These are phyloP conservation scores for Alternaria longipes DNA, from an alignment of 2,329 filamentous ascomycete genomes.

Conservation along the genomic window DNA sequence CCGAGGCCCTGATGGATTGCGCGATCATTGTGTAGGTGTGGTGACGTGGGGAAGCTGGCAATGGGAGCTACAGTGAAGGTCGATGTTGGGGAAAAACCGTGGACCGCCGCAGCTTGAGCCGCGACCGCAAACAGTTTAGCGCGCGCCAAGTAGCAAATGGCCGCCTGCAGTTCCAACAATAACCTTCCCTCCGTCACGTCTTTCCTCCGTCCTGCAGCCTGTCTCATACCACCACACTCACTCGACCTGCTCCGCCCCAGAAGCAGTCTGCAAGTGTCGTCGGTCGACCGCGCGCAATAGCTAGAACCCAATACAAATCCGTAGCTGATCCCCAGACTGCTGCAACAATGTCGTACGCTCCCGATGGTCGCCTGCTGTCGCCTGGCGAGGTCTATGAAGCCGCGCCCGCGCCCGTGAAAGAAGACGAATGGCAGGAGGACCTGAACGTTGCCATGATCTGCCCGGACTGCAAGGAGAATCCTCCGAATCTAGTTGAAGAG, in stretches of 20 bases:
- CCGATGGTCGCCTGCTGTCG: constrained; percentile 51
- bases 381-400: constrained; percentile 57
- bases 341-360: constrained; percentile 43
- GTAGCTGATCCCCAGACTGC: constrained; percentile 10
- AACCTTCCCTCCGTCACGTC: background rate
- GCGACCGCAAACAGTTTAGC: constrained; percentile 32
- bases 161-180: constrained; percentile 13
- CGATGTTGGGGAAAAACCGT: constrained; percentile 30
- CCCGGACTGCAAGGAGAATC: constrained; percentile 86
- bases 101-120: constrained; percentile 31
- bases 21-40: constrained; percentile 63
- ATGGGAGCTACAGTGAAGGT: constrained; percentile 43
- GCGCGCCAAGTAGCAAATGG: constrained; percentile 15
- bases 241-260: constrained; percentile 25
- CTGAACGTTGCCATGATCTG: constrained; percentile 87
- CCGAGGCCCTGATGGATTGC: constrained; percentile 69
- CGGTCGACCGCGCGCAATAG: constrained; percentile 26
- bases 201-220: constrained; percentile 19
- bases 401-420: constrained; percentile 43
- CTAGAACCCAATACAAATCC: constrained; percentile 24
- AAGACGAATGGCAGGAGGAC: constrained; percentile 76
- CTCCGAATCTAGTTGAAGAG: constrained; percentile 93
- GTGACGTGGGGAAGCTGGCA: constrained; percentile 42
- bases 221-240: constrained; percentile 32
- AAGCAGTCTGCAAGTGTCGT: constrained; percentile 20